Evolutionary conservation across 805 yeast genomes (phyloP).

Genomic region (Hanseniaspora pseudoguilliermondii): DNA sequence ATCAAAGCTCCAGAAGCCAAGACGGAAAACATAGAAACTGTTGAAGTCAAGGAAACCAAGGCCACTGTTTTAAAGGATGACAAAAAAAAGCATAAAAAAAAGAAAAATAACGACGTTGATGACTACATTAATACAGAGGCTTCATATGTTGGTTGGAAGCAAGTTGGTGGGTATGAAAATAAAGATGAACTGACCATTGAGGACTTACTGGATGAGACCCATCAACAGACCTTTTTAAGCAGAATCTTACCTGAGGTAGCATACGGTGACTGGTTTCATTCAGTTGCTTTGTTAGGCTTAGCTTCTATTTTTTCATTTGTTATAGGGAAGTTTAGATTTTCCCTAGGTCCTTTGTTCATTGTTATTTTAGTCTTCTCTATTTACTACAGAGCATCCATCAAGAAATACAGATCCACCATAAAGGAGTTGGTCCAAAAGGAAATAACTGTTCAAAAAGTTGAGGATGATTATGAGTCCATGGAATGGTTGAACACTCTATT

Average conservation of each 20-base stretch:
- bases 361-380: constrained; percentile 49
- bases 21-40: constrained; percentile 13
- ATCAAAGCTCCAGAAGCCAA: constrained; percentile 16
- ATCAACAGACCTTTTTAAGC: constrained; percentile 56
- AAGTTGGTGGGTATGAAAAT: constrained; percentile 76
- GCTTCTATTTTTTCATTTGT: constrained; percentile 62
- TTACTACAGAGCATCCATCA: constrained; percentile 70
- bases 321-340: constrained; percentile 62
- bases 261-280: constrained; percentile 96
- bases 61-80: constrained; percentile 8
- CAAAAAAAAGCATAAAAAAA: background rate
- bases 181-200: constrained; percentile 49
- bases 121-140: constrained; percentile 26
- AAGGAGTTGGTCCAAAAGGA: constrained; percentile 80
- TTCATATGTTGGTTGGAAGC: constrained; percentile 85
- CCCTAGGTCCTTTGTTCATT: constrained; percentile 70
- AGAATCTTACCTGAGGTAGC: constrained; percentile 57
- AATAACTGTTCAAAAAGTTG: constrained; percentile 64
- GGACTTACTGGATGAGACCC: constrained; percentile 61
- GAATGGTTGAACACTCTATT: constrained; percentile 88
- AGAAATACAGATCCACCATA: constrained; percentile 60
- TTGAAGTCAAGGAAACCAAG: constrained; percentile 6
- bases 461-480: constrained; percentile 82
- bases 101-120: constrained; percentile 7
- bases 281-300: constrained; percentile 53